Evolutionary conservation across 768 basidiomycete genomes (phyloP).

Genomic region (Boletus subcaerulescens): DNA sequence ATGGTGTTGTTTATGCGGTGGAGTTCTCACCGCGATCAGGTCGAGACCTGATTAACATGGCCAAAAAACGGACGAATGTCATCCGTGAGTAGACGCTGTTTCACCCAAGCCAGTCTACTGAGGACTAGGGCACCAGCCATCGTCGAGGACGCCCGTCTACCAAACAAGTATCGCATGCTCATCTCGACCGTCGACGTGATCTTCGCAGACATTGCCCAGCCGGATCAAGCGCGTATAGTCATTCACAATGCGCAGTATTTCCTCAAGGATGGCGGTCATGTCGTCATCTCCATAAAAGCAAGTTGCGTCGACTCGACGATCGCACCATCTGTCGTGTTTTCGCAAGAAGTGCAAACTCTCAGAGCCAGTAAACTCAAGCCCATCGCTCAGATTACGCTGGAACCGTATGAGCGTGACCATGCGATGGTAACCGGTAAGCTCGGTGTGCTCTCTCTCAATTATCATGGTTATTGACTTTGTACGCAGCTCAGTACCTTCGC

Average conservation of each 20-base stretch:
- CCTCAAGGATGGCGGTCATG: constrained; percentile 90
- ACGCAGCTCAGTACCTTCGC: too few relatives aligned
- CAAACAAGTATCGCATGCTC: constrained; percentile 97
- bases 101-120: not conserved
- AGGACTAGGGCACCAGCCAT: constrained; percentile 56
- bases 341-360: constrained; percentile 79
- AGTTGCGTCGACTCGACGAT: constrained; percentile 98
- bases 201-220: constrained; percentile 98
- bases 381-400: constrained; percentile 91
- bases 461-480: too few relatives aligned
- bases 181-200: constrained; percentile 94
- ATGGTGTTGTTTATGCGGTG: constrained; percentile 96
- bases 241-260: constrained; percentile 91
- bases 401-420: constrained; percentile 89
- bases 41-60: constrained; percentile 98
- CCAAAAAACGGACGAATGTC: constrained; percentile 98
- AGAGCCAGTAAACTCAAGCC: constrained; percentile 84
- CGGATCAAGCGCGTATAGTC: constrained; percentile 98
- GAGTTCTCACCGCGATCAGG: constrained; percentile 97
- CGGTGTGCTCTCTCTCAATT: too few relatives aligned
- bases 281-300: constrained; percentile 97
- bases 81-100: constrained; percentile 64
- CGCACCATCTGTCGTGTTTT: constrained; percentile 86
- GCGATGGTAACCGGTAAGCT: constrained; percentile 78
- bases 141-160: constrained; percentile 94